Base-by-base conservation (phyloP, 2,329 filamentous ascomycete species). In the Colletotrichum noveboracense region DNA sequence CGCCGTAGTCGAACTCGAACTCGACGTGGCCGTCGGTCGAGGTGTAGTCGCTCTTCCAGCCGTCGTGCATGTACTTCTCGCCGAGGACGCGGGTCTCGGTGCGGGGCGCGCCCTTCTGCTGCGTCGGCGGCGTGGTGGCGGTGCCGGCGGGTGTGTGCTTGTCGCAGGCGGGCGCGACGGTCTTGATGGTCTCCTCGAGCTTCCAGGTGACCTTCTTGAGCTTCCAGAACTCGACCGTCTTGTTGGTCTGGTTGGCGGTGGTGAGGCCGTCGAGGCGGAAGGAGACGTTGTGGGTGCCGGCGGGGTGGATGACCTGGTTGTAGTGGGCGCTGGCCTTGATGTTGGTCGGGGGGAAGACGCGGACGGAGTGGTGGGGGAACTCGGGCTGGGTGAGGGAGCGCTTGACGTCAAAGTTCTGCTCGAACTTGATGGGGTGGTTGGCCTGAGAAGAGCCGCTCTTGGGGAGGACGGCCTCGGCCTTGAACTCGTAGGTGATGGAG, bases 341-440 rank as follows among this genome's bases (percentile, higher is more conserved):
- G 86, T 98, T 97, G 79, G 97, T 99, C 0, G 97, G 96, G 64
- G 96, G 97, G 86, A 99, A 99, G 81, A 98, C 94, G 81, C 96
- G 95, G 77, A 98, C 93, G 18, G 95, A 97, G 85, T 96, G 93
- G 85, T 97, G 96, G 76, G 97, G 95, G 69, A 91, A 89, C 65
- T 95, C 94, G 4, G 95, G 92, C 69, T 94, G 86, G 9, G 86
- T 89, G 30, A 98, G 91, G 38, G 96, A 94, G 77, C 96, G 94
- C 86, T 93, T 93, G 79, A 98, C 90, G 71, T 93, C 89, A 60
- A 98, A 88, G 12, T 90, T 90, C 80, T 92, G 91, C 77, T 91
- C 90, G 80, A 95, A 91, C 79, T 89, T 91, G 81, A 95, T 89
- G 28, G 85, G 80, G 77, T 36, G 66, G 36, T 9, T 18, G 16